Percentiles rank a stretch among this genome's conserved stretches.
Conservation (phyloP, 805 yeast species). For the Metschnikowia lochheadii region DNA sequence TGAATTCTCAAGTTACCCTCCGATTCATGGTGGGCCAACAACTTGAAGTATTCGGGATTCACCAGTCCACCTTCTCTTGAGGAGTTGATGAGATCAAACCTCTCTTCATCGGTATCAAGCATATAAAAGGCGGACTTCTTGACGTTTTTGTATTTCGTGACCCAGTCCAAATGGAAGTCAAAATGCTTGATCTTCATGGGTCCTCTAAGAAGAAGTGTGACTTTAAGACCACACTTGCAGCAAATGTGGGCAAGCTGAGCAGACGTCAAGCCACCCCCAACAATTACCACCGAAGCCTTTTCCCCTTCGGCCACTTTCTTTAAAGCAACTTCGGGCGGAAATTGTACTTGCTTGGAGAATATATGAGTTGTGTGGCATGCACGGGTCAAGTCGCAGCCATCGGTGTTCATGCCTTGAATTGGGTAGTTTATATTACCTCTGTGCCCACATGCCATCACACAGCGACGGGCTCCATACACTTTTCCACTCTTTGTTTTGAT, state of each 20-base stretch:
- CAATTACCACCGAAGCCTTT: conserved; percentile 25
- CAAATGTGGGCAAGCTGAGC: conserved; percentile 44
- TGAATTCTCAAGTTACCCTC: conserved; percentile 28
- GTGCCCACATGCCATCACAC: conserved; percentile 36
- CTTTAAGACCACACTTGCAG: conserved; percentile 27
- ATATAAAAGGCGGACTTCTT: conserved; percentile 42
- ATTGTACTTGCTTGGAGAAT: conserved; percentile 22
- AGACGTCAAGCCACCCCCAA: conserved; percentile 46
- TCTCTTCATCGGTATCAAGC: conserved; percentile 40
- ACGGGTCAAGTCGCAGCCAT: conserved; percentile 16
- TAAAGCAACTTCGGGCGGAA: conserved; percentile 19
- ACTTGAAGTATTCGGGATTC: conserved; percentile 41
- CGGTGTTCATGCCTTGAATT: conserved; percentile 15
- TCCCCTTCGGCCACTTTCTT: conserved; percentile 10
- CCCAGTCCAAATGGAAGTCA: conserved; percentile 48
- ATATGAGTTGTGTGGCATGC: conserved; percentile 38
- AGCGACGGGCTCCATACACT: conserved; percentile 29
- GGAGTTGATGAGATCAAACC: conserved; percentile 35
- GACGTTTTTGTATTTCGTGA: conserved; percentile 44
- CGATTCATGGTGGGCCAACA: conserved; percentile 26
- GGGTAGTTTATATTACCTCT: conserved; percentile 34
- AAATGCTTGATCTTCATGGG: conserved; percentile 42
- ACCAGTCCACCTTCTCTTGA: conserved; percentile 46
- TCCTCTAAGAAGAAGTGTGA: conserved; percentile 34
- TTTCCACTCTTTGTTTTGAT: conserved; percentile 29